These are phyloP conservation scores for Datisca glomerata DNA, from an alignment of 306 rosid species.

Conservation along the genomic window DNA sequence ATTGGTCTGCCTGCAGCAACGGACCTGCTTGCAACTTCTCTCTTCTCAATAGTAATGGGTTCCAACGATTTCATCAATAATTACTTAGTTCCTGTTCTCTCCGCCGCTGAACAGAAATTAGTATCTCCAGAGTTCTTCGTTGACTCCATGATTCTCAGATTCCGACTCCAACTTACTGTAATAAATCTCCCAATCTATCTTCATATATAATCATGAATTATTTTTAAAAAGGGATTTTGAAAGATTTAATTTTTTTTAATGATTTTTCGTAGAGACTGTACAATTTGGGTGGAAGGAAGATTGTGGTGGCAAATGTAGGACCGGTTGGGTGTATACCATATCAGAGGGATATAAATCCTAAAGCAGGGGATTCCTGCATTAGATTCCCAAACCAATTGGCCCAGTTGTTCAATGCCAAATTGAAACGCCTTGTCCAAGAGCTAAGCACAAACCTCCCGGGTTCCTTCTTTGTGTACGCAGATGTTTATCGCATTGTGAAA, in stretches of 20 bases:
- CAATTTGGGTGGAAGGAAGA: constrained; percentile 52
- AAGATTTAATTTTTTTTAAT: no score
- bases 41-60: constrained; percentile 50
- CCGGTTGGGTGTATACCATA: constrained; percentile 74
- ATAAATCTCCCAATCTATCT: no score
- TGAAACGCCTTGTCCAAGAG: constrained; percentile 37
- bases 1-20: constrained; percentile 32
- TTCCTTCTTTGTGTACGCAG: constrained; percentile 51
- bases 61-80: constrained; percentile 64
- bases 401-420: constrained; percentile 25
- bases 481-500: constrained; percentile 35
- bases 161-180: constrained; percentile 46
- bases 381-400: constrained; percentile 42
- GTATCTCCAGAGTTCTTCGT: constrained; percentile 35
- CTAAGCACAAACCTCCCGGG: constrained; percentile 24
- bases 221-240: no score
- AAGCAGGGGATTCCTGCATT: constrained; percentile 34
- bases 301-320: constrained; percentile 58
- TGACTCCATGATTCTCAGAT: constrained; percentile 36
- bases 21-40: constrained; percentile 21
- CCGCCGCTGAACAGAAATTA: constrained; percentile 10
- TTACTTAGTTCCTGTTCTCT: constrained; percentile 30
- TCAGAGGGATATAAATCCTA: constrained; percentile 45
- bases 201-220: no score
- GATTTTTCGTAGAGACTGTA: constrained; percentile 36